Conservation (phyloP, 192 early-diverging fungal species). For the Rhizophagus clarus region DNA sequence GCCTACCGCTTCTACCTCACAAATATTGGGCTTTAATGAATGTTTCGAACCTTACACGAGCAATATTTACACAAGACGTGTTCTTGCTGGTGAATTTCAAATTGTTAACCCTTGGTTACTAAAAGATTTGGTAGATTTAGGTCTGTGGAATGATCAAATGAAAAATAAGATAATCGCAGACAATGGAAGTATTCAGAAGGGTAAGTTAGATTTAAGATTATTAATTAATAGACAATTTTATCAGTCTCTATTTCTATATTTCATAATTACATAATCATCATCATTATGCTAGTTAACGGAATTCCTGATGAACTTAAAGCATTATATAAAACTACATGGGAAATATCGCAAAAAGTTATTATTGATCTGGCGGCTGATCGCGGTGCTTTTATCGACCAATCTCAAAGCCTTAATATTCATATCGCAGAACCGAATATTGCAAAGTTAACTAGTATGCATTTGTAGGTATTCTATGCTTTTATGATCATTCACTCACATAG, state of each 20-base stretch:
- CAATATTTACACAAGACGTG: conserved; percentile 97
- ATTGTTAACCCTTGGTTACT: conserved; percentile 96
- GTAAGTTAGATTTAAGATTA: not conserved
- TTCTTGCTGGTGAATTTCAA: conserved; percentile 97
- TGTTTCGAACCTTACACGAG: conserved; percentile 91
- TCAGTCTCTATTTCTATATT: not conserved
- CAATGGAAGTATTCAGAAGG: conserved; percentile 81
- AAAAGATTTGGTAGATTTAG: conserved; percentile 91
- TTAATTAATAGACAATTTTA: not conserved
- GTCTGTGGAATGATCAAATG: conserved; percentile 91
- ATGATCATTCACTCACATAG: not conserved
- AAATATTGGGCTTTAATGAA: conserved; percentile 98
- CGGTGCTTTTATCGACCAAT: conserved; percentile 97
- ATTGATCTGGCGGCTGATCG: conserved; percentile 98
- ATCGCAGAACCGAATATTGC: conserved; percentile 92
- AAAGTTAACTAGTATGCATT: conserved; percentile 96
- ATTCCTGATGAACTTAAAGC: conserved; percentile 89
- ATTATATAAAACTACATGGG: conserved; percentile 98
- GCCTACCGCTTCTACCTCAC: conserved; percentile 96
- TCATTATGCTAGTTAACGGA: conserved; percentile 48
- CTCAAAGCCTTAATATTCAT: conserved; percentile 94
- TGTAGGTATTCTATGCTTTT: conserved; percentile 39
- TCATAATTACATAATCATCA: not conserved
- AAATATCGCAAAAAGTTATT: conserved; percentile 87
- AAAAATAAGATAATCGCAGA: conserved; percentile 94